Base-by-base conservation (phyloP, 2,329 filamentous ascomycete species). In the Neofusicoccum sp. region DNA sequence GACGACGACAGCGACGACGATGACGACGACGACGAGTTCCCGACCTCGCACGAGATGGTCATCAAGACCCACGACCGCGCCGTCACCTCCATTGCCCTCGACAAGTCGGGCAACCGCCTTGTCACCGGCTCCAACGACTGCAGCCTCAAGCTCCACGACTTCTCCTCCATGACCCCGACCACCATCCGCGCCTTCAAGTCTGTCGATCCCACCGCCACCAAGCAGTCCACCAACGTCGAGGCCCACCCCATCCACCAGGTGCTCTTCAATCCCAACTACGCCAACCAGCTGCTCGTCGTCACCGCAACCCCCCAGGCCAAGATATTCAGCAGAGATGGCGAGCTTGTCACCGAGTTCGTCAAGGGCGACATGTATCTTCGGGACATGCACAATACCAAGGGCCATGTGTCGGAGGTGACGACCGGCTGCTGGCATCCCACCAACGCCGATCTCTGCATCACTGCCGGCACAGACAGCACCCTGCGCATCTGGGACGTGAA, bases 301-400 rank as follows among this genome's bases (percentile, higher is more conserved):
- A 89, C 92, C 6, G 92, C 93, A 6, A 90, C 93, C 41, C 88
- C 93, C 1, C 93, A 98, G 73, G 91, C 93, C 11, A 93, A 92
- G 73, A 87, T 99, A 26, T 82, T 98, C 73, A 90, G 86, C 68
- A 87, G 95, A 69, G 93, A 99, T 77, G 95, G 95, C 40, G 91
- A 96, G 45, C 82, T 89, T 6, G 69, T 96, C 51, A 88, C 89
- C 1, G 92, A 97, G 70, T 98, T 96, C 66, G 89, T 92, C 67
- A 99, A 99, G 77, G 95, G 95, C 47, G 95, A 99, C 73, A 98
- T 98, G 93, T 99, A 99, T 70, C 78, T 99, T 66, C 85, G 93
- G 59, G 95, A 99, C 73, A 96, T 98, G 89, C 86, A 97, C 76
- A 93, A 98, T 73, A 99, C 95, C 4, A 98, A 97, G 73, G 95